Evolutionary conservation across 371 early-diverging fungal species (phyloP).

Genomic region (Mucor indicus): DNA sequence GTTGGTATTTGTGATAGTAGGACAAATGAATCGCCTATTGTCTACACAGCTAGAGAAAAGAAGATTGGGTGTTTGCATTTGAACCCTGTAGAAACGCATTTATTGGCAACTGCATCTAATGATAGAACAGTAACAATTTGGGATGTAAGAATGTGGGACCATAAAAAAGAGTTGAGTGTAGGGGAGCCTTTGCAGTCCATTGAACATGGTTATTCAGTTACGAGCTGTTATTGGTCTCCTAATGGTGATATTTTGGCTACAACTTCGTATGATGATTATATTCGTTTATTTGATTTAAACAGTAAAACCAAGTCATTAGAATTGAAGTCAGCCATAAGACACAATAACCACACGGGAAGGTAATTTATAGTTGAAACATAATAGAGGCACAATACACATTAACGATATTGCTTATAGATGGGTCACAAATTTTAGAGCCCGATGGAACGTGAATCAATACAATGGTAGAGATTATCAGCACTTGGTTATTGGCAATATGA

Average conservation of each 20-base stretch:
- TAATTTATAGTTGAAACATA: constrained; percentile 17
- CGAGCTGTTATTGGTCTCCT: constrained; percentile 72
- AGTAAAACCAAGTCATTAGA: constrained; percentile 32
- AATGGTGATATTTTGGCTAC: constrained; percentile 50
- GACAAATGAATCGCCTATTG: constrained; percentile 4
- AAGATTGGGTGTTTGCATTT: constrained; percentile 71
- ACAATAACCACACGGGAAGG: constrained; percentile 71
- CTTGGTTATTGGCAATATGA: constrained; percentile 72
- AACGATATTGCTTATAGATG: constrained; percentile 37
- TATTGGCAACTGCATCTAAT: constrained; percentile 64
- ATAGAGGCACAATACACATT: neutral
- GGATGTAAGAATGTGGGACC: constrained; percentile 64
- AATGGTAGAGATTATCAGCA: constrained; percentile 35
- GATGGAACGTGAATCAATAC: constrained; percentile 54
- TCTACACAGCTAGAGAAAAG: constrained; percentile 43
- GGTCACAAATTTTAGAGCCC: constrained; percentile 74
- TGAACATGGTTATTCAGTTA: constrained; percentile 60
- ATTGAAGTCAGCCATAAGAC: constrained; percentile 43
- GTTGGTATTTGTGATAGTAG: constrained; percentile 55
- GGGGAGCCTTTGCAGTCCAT: constrained; percentile 40
- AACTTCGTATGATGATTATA: constrained; percentile 49
- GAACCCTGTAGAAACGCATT: constrained; percentile 59
- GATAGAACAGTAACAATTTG: constrained; percentile 72
- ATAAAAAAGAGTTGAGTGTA: neutral
- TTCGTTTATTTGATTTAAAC: constrained; percentile 49